These are phyloP conservation scores for Candolleomyces aberdarensis DNA, from an alignment of 768 basidiomycete genomes.

Conservation along the genomic window DNA sequence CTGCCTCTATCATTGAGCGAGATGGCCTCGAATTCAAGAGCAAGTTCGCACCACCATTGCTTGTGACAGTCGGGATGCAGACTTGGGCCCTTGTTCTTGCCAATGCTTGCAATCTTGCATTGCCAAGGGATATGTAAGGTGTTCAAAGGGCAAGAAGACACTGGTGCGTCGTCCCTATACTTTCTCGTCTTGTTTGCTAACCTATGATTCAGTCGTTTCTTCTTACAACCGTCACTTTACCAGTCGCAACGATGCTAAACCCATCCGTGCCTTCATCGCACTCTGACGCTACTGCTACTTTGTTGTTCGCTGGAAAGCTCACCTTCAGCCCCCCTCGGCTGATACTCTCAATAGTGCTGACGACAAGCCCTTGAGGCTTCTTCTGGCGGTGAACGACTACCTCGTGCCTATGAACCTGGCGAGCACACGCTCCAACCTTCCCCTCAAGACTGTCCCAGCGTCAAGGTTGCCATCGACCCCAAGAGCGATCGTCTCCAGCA, in stretches of 20 bases:
- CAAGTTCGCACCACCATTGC: conserved; percentile 94
- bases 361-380: conserved; percentile 95
- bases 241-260: conserved; percentile 99
- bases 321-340: conserved; percentile 91
- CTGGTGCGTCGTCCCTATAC: conserved; percentile 28
- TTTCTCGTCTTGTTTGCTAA: conserved; percentile 7
- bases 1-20: conserved; percentile 89
- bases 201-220: conserved; percentile 70
- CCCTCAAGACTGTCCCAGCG: conserved; percentile 77
- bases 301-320: conserved; percentile 91
- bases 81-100: conserved; percentile 94
- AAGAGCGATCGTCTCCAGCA: conserved; percentile 83
- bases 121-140: conserved; percentile 99
- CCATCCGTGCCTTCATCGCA: conserved; percentile 95
- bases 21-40: conserved; percentile 90
- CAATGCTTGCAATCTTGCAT: conserved; percentile 99
- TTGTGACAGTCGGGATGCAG: conserved; percentile 88
- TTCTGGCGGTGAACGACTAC: conserved; percentile 87
- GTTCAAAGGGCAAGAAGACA: too few species aligned
- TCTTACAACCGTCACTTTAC: conserved; percentile 99
- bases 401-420: conserved; percentile 94
- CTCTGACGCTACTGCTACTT: conserved; percentile 95
- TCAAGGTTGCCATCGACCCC: conserved; percentile 83
- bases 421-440: conserved; percentile 97
- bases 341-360: conserved; percentile 85